Conservation (phyloP, 2,329 filamentous ascomycete genomes). For the Beauveria rudraprayagi region DNA sequence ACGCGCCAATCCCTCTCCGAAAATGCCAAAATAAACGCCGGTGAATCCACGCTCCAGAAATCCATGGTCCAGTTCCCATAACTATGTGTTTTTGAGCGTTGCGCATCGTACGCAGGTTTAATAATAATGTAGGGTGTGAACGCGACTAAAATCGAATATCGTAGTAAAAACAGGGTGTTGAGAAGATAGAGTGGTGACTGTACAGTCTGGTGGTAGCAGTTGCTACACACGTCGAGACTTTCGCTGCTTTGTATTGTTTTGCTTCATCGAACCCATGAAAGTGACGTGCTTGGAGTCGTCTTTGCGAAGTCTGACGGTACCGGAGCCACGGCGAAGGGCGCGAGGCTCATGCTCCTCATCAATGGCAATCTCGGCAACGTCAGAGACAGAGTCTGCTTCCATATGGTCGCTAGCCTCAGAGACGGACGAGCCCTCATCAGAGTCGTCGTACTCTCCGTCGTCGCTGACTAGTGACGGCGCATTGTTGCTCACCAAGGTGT, state of each 20-base stretch:
- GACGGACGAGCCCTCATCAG: constrained; percentile 53
- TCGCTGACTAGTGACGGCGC: constrained; percentile 74
- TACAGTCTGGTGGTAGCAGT: constrained; percentile 1
- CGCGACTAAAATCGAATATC: constrained; percentile 23
- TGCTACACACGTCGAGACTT: constrained; percentile 21
- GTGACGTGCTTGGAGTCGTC: constrained; percentile 48
- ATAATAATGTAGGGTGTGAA: constrained; percentile 11
- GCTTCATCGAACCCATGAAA: constrained; percentile 43
- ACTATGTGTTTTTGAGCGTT: constrained; percentile 12
- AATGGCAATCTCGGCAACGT: constrained; percentile 54
- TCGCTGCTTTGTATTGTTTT: constrained; percentile 27
- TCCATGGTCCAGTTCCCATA: constrained; percentile 11
- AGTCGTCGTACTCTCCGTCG: constrained; percentile 70
- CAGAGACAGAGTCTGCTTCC: constrained; percentile 51
- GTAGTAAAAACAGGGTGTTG: constrained; percentile 20
- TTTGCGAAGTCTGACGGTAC: constrained; percentile 43
- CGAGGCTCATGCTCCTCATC: constrained; percentile 47
- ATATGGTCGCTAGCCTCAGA: constrained; percentile 50
- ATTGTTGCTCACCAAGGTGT: constrained; percentile 63
- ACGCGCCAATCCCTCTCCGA: constrained; percentile 6
- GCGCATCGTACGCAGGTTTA: constrained; percentile 13
- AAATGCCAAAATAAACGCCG: constrained; percentile 13
- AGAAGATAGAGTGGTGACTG: constrained; percentile 11
- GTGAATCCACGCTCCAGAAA: constrained; percentile 12
- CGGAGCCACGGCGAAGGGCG: constrained; percentile 34